Evolutionary conservation across 2,329 filamentous ascomycete species (phyloP).

Genomic region (Sarocladium brachiariae): DNA sequence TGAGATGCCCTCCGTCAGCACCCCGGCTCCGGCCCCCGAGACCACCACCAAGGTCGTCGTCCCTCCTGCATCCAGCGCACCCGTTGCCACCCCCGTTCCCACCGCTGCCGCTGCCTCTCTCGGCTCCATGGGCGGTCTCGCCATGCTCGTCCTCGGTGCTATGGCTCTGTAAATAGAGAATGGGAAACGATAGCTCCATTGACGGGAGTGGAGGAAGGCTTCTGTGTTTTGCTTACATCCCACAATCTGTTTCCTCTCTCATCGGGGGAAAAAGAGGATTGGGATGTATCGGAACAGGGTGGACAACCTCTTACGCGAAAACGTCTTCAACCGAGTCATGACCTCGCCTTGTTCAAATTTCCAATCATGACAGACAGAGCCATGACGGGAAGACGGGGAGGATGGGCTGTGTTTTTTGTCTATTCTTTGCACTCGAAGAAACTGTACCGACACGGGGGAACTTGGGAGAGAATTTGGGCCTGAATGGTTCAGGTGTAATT

Average conservation of each 20-base stretch:
- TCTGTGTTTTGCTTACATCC: neutral
- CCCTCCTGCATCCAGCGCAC: neutral
- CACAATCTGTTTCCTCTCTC: neutral
- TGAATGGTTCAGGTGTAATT: slow-evolving; percentile 7
- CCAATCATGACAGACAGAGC: neutral
- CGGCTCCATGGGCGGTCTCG: slow-evolving; percentile 25
- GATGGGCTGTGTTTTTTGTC: neutral
- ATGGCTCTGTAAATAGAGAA: slow-evolving; percentile 28
- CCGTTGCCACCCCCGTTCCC: slow-evolving; percentile 10
- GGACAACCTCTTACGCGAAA: neutral
- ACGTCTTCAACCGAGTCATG: slow-evolving; percentile 8
- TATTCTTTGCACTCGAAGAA: neutral
- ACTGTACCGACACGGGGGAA: neutral
- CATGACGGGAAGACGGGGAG: slow-evolving; percentile 4
- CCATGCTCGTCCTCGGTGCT: slow-evolving; percentile 25
- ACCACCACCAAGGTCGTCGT: slow-evolving; percentile 12
- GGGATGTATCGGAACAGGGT: neutral
- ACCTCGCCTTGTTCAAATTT: neutral
- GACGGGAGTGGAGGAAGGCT: neutral
- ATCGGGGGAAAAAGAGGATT: neutral
- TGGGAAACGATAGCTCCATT: too few species aligned
- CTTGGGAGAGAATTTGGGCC: neutral
- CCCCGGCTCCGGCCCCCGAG: too few species aligned
- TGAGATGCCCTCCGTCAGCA: neutral
- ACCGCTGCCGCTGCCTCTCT: slow-evolving; percentile 24